Percentiles rank a stretch among this genome's conserved stretches.
phyloP scores from a whole-genome alignment of 169 alveolate genomes.

The Eimeria acervulina region DNA sequence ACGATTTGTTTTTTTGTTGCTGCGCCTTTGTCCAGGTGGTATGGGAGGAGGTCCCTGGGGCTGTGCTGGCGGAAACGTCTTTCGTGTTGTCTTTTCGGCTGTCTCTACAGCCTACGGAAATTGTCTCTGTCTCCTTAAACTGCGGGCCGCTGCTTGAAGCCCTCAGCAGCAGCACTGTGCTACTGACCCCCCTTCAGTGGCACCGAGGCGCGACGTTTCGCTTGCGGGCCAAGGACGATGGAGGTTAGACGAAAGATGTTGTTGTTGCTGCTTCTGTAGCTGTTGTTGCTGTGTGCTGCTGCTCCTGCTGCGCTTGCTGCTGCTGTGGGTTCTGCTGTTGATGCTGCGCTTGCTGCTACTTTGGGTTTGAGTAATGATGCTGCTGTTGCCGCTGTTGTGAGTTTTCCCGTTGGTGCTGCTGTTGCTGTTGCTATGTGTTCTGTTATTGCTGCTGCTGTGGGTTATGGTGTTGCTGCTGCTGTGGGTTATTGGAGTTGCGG shows the following conservation, averaged over 20 bases:
- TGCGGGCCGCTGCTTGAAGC: constrained; percentile 39
- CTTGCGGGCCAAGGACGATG: constrained; percentile 26
- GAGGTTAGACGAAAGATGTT: neutral
- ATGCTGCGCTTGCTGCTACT: neutral
- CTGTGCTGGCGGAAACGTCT: neutral
- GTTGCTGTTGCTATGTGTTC: neutral
- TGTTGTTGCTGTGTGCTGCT: neutral
- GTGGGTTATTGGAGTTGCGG: neutral
- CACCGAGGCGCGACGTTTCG: constrained; percentile 4
- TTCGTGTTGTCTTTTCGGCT: neutral
- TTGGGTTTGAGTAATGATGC: too few species aligned
- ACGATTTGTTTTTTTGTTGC: neutral
- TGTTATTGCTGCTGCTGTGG: neutral
- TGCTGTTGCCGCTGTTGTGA: neutral
- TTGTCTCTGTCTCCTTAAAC: neutral
- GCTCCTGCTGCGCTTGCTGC: neutral
- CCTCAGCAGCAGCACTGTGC: neutral
- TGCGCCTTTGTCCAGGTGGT: neutral
- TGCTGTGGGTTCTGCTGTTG: neutral
- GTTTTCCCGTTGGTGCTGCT: neutral
- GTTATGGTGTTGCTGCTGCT: neutral
- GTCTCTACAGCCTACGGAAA: constrained; percentile 22
- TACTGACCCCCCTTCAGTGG: constrained; percentile 55
- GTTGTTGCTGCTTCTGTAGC: neutral
- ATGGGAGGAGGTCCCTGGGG: constrained; percentile 23